Percentiles rank a stretch among this genome's conserved stretches.
Evolutionary conservation across 768 basidiomycete genomes (phyloP).

Genomic region (Harrya chromipes): DNA sequence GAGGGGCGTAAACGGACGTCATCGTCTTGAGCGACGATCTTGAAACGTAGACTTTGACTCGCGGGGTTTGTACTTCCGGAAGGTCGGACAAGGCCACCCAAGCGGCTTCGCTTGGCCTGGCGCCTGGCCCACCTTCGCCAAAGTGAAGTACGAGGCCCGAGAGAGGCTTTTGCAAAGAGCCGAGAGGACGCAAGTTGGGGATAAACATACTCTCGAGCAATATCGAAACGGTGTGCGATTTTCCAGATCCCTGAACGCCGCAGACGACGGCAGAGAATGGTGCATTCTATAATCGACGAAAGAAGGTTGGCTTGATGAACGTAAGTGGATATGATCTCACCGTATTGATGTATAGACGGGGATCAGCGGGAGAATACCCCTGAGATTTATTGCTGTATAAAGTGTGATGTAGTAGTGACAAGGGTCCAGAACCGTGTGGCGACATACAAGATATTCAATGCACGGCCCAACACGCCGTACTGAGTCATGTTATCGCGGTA

Average conservation of each 20-base stretch:
- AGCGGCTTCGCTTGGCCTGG: constrained; percentile 64
- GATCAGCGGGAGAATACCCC: constrained; percentile 38
- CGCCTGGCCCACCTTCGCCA: constrained; percentile 58
- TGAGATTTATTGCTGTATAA: constrained; percentile 32
- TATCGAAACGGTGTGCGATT: constrained; percentile 68
- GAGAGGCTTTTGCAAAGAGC: constrained; percentile 51
- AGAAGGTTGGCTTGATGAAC: not conserved
- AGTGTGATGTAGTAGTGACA: not conserved
- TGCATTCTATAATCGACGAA: constrained; percentile 46
- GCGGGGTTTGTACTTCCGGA: constrained; percentile 28
- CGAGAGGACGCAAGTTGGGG: constrained; percentile 45
- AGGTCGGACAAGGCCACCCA: constrained; percentile 48
- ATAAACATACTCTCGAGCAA: constrained; percentile 71
- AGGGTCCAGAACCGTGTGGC: not conserved
- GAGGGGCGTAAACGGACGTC: constrained; percentile 50
- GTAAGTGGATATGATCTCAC: constrained; percentile 32
- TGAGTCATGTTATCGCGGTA: constrained; percentile 40
- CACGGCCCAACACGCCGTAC: constrained; percentile 60
- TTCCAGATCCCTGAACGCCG: constrained; percentile 75
- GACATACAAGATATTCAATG: constrained; percentile 44
- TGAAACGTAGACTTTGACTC: constrained; percentile 54
- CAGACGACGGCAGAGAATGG: constrained; percentile 76
- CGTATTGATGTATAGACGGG: constrained; percentile 65
- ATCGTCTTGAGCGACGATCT: constrained; percentile 59
- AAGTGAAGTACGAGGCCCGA: constrained; percentile 67